Evolutionary conservation across 208 protist genomes (phyloP).

Genomic region (Eutreptiella sp.): DNA sequence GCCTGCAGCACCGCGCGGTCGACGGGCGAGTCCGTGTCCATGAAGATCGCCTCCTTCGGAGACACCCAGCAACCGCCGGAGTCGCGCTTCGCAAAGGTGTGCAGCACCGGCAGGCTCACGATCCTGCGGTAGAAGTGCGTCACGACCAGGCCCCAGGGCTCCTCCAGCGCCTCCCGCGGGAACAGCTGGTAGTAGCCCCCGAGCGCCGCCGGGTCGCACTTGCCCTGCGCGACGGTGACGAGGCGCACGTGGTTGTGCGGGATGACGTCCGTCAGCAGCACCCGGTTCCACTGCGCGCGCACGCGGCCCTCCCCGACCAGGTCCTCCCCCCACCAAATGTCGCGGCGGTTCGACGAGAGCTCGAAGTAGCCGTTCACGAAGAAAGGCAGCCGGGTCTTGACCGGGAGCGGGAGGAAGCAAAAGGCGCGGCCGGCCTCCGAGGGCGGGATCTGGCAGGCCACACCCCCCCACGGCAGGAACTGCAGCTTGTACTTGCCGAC

Average conservation of each 20-base stretch:
- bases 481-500: not conserved
- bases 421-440: constrained; percentile 14
- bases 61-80: not conserved
- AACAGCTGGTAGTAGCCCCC: not conserved
- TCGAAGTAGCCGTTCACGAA: constrained; percentile 46
- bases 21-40: not conserved
- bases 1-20: not conserved
- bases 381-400: constrained; percentile 38
- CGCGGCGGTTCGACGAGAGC: constrained; percentile 37
- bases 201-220: not conserved
- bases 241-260: not conserved
- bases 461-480: constrained; percentile 26
- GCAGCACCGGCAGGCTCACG: not conserved
- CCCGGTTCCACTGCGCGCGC: constrained; percentile 12
- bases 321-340: constrained; percentile 36
- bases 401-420: constrained; percentile 43
- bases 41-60: not conserved
- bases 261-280: constrained; percentile 8
- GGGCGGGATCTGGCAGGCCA: not conserved
- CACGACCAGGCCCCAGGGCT: not conserved
- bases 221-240: not conserved
- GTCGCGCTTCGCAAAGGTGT: not conserved
- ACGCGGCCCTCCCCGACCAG: not conserved
- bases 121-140: not conserved
- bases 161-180: not conserved